These are phyloP conservation scores for Digitaria exilis DNA, from an alignment of 202 grass and related monocot genomes.

Conservation along the genomic window DNA sequence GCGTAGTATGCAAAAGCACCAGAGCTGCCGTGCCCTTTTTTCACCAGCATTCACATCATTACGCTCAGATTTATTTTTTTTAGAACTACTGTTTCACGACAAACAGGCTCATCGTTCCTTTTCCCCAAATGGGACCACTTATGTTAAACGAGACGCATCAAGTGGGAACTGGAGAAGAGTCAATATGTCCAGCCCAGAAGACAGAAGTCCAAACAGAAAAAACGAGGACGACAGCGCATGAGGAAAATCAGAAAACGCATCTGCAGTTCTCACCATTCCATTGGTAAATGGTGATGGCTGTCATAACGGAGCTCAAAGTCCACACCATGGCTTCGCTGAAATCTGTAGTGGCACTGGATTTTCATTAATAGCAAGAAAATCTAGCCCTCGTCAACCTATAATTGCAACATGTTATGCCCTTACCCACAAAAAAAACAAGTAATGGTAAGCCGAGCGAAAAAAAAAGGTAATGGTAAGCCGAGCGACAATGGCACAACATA, in stretches of 20 bases:
- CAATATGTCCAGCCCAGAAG: background rate
- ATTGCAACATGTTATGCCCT: background rate
- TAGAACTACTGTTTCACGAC: too few relatives aligned
- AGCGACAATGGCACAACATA: background rate
- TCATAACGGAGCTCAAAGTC: background rate
- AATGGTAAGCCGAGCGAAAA: background rate
- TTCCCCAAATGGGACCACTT: too few relatives aligned
- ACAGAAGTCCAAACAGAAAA: background rate
- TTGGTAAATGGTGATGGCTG: background rate
- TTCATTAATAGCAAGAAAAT: background rate
- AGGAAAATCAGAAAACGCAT: background rate
- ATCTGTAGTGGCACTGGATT: background rate
- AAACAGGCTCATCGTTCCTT: too few relatives aligned
- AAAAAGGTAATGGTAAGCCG: background rate
- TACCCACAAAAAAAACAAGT: background rate
- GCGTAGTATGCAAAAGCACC: too few relatives aligned
- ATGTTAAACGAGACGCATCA: too few relatives aligned
- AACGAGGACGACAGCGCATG: background rate
- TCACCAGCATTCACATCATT: too few relatives aligned
- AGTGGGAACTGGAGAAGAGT: too few relatives aligned
- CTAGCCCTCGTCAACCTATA: background rate
- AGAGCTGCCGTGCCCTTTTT: too few relatives aligned
- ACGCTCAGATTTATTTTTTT: too few relatives aligned
- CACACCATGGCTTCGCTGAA: background rate
- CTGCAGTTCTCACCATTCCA: background rate